Base-by-base conservation (phyloP, 768 basidiomycete species). In the Boletus edulis region DNA sequence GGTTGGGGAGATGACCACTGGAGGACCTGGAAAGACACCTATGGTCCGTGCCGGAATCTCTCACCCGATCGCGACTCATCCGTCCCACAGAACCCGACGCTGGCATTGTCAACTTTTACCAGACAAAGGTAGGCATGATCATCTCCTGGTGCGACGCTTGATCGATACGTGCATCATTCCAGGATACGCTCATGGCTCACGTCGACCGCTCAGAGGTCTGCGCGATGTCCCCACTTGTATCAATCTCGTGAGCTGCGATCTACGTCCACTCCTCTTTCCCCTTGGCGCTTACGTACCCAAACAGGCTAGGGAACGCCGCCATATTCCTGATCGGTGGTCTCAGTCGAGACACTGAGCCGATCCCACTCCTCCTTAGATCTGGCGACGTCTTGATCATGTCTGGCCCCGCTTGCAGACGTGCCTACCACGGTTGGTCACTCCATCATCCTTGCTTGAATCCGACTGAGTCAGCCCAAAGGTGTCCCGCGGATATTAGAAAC, bases 131-230 rank as follows among this genome's bases (percentile, higher is more conserved):
- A 32, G 39, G 63, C 20, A 39, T 20, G 9, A 12, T 46, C 35
- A 13, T 18, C 2, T 43, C 40, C 12, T 20, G 2, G 6, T 27
- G 22, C 10, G 13, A 31, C 13, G 4, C 8, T 24, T 17, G 42
- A 44, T 54, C 13, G 15, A 43, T 20, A 34, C 42, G n/a, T 20
- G 3, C 39, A 15, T 18, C 37, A 27, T 48, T 27, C 18, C n/a
- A 57, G 81, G 94, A 98, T 59, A 91, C 94, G 0, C 81, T 99
- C 18, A 98, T 98, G 89, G 96, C 84, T 0, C 96, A 99, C 69
- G 92, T 97, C n/a, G 96, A 99, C 70, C 89, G 91, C 18, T 94
- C 95, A 20, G 96, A 99, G 73, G 80, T 96, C 10, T 96, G 94
- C 62, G 85, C 92, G 3, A 91, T 91, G 5, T 87, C 92, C 0